phyloP scores from a whole-genome alignment of 805 yeast genomes.

The Kluyveromyces starmeri region DNA sequence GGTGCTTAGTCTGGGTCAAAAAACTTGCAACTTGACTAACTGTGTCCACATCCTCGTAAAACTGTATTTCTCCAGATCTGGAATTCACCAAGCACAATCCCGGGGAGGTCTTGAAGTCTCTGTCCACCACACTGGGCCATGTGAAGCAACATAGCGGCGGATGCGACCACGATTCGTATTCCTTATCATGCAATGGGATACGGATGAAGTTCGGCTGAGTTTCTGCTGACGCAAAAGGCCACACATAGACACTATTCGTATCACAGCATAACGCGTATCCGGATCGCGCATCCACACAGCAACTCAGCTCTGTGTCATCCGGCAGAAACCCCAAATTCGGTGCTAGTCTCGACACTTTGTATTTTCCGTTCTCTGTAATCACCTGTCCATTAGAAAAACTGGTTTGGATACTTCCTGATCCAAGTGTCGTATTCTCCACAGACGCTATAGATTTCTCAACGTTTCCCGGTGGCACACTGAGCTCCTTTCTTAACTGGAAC shows the following conservation, averaged over 20 bases:
- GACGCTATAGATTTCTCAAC: slow-evolving; percentile 13
- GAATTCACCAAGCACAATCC: slow-evolving; percentile 64
- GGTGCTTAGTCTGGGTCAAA: slow-evolving; percentile 22
- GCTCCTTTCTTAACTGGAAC: slow-evolving; percentile 28
- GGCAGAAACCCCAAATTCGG: slow-evolving; percentile 14
- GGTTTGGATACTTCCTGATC: background rate
- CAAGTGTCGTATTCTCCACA: slow-evolving; percentile 3
- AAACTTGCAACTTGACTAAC: slow-evolving; percentile 23
- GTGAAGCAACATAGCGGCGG: slow-evolving; percentile 23
- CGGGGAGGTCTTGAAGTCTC: slow-evolving; percentile 12
- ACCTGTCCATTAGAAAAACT: slow-evolving; percentile 10
- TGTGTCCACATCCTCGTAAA: slow-evolving; percentile 61
- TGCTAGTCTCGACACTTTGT: slow-evolving; percentile 18
- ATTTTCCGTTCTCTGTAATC: slow-evolving; percentile 26
- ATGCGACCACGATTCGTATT: slow-evolving; percentile 10
- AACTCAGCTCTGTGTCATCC: slow-evolving; percentile 23
- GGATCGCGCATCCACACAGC: slow-evolving; percentile 39
- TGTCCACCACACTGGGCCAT: slow-evolving; percentile 24
- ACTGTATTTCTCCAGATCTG: slow-evolving; percentile 48
- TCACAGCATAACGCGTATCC: slow-evolving; percentile 43
- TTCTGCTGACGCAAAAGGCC: slow-evolving; percentile 61
- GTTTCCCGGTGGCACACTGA: slow-evolving; percentile 24
- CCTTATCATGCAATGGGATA: slow-evolving; percentile 23
- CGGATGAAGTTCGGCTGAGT: slow-evolving; percentile 35
- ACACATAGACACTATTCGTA: slow-evolving; percentile 47